These are phyloP conservation scores for Elymus sibiricus DNA, from an alignment of 176 grass and related monocot genomes.

Conservation along the genomic window DNA sequence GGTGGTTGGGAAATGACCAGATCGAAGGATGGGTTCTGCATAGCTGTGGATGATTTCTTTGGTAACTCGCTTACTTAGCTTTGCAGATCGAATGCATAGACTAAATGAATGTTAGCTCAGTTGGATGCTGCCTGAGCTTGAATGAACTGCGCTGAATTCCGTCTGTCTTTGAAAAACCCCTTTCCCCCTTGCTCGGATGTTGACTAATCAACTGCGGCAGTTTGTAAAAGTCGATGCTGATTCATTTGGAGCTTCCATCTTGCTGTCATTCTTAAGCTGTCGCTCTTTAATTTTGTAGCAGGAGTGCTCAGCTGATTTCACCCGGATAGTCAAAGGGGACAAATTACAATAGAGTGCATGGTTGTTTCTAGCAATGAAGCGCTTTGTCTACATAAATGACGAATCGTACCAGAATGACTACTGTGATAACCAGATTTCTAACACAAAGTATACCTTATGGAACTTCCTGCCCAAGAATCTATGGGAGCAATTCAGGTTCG, in stretches of 20 bases:
- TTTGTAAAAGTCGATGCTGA: neutral
- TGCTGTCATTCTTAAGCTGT: neutral
- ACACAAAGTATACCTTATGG: conserved; percentile 84
- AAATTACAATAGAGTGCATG: conserved; percentile 24
- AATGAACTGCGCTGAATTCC: neutral
- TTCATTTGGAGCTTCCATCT: conserved; percentile 8
- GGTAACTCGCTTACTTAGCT: neutral
- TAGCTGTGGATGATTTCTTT: neutral
- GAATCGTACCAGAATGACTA: conserved; percentile 76
- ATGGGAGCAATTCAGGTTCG: conserved; percentile 93
- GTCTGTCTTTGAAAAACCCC: neutral
- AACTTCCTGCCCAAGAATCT: conserved; percentile 96
- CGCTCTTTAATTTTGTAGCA: neutral
- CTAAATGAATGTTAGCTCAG: neutral
- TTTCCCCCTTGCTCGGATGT: neutral
- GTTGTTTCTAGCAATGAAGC: conserved; percentile 67
- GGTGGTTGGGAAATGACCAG: neutral
- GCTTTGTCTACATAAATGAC: conserved; percentile 97
- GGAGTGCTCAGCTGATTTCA: conserved; percentile 17
- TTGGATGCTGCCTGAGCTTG: neutral
- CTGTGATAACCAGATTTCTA: conserved; percentile 78
- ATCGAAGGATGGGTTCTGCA: neutral
- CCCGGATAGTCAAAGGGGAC: conserved; percentile 6
- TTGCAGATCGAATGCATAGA: neutral
- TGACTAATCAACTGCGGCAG: neutral